Conservation (phyloP, 1,284 basidiomycete genomes). For the Gymnopus androsaceus region DNA sequence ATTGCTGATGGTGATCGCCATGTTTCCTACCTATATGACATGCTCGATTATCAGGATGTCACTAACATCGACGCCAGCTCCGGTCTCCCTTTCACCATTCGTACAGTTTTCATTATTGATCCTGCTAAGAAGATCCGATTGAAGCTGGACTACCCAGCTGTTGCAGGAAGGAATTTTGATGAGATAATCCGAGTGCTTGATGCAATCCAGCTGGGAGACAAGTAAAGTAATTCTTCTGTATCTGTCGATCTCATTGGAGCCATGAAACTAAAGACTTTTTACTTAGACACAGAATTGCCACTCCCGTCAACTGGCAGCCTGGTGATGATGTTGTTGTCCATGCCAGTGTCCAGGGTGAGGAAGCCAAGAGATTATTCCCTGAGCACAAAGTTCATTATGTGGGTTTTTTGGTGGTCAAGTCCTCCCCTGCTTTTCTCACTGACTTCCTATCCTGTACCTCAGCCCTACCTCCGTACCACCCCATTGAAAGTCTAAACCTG, state of each 20-base stretch:
- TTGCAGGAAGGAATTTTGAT: slow-evolving; percentile 77
- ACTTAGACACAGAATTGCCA: slow-evolving; percentile 65
- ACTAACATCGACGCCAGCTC: slow-evolving; percentile 90
- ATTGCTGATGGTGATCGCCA: slow-evolving; percentile 92
- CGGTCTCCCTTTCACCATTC: slow-evolving; percentile 85
- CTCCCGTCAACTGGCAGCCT: slow-evolving; percentile 91
- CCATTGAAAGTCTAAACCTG: slow-evolving; percentile 43
- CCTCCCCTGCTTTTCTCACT: slow-evolving; percentile 24
- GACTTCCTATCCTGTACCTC: slow-evolving; percentile 11
- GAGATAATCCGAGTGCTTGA: slow-evolving; percentile 29
- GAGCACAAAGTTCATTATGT: slow-evolving; percentile 47
- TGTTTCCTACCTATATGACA: slow-evolving; percentile 87
- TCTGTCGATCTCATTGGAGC: background rate
- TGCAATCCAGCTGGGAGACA: slow-evolving; percentile 93
- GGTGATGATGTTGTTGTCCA: slow-evolving; percentile 94
- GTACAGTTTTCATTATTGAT: slow-evolving; percentile 94
- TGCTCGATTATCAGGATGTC: slow-evolving; percentile 94
- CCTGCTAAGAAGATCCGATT: slow-evolving; percentile 90
- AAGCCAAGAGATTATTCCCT: slow-evolving; percentile 89
- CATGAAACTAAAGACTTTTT: background rate
- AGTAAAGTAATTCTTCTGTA: slow-evolving; percentile 30
- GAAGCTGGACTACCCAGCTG: slow-evolving; percentile 88
- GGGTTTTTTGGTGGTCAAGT: no score
- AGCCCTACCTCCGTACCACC: slow-evolving; percentile 80
- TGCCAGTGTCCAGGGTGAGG: slow-evolving; percentile 82